phyloP scores from a whole-genome alignment of 2,329 filamentous ascomycete genomes.

The Gnomoniopsis smithogilvyi region DNA sequence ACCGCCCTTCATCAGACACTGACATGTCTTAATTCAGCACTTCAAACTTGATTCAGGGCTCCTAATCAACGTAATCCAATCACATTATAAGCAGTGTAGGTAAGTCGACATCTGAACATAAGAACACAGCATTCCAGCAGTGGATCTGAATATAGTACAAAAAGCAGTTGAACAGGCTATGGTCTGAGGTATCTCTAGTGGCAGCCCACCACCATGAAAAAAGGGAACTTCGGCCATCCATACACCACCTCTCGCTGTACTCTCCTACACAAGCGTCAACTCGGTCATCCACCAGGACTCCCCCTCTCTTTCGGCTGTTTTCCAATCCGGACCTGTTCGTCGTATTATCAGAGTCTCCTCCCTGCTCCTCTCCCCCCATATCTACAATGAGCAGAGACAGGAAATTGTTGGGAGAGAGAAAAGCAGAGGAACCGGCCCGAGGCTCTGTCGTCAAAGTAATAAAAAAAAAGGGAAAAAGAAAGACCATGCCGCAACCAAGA shows the following conservation, averaged over 20 bases:
- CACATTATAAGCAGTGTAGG: not conserved
- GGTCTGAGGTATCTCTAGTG: constrained; percentile 19
- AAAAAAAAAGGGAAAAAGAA: constrained; percentile 26
- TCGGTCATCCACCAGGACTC: not conserved
- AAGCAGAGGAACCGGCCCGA: constrained; percentile 18
- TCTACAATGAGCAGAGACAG: constrained; percentile 23
- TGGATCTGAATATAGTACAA: constrained; percentile 17
- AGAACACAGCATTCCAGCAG: constrained; percentile 7
- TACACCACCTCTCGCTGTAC: not conserved
- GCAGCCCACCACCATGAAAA: constrained; percentile 15
- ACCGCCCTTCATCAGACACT: no score
- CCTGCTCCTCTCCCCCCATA: constrained; percentile 15
- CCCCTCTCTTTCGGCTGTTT: not conserved
- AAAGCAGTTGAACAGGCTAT: constrained; percentile 20
- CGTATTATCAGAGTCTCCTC: constrained; percentile 16
- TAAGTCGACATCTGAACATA: not conserved
- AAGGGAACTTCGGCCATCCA: not conserved
- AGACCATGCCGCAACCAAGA: constrained; percentile 28
- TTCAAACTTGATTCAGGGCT: no score
- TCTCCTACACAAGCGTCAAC: not conserved
- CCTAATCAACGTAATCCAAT: not conserved
- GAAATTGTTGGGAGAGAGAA: constrained; percentile 20
- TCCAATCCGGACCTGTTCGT: not conserved
- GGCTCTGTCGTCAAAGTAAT: constrained; percentile 16
- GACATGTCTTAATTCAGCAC: not conserved